Conservation (phyloP, 768 basidiomycete species). For the Kwoniella sp. region DNA sequence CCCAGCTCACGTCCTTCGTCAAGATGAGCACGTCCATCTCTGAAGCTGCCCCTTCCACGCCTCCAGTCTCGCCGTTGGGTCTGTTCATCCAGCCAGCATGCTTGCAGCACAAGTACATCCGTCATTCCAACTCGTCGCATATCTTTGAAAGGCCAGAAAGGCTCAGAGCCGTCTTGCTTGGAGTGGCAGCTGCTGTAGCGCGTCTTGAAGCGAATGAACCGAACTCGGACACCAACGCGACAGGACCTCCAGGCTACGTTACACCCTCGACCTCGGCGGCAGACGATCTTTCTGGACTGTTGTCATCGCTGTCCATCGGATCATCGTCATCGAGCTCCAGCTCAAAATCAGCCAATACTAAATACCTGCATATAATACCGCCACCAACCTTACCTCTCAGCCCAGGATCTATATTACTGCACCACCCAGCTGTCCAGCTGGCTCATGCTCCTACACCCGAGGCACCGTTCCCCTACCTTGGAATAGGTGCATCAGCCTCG, state of each 20-base stretch:
- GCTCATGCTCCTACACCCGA: constrained; percentile 45
- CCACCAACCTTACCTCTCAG: constrained; percentile 24
- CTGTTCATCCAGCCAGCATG: constrained; percentile 57
- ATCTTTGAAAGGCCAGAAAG: constrained; percentile 92
- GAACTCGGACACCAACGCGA: background rate
- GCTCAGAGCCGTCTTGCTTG: constrained; percentile 77
- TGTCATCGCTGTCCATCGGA: constrained; percentile 29
- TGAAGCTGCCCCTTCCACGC: background rate
- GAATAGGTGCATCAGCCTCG: constrained; percentile 7
- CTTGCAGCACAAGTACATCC: constrained; percentile 64
- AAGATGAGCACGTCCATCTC: constrained; percentile 13
- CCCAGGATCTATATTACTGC: constrained; percentile 45
- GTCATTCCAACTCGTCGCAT: constrained; percentile 70
- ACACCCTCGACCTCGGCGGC: constrained; percentile 8
- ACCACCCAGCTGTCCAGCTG: constrained; percentile 47
- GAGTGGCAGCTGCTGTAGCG: constrained; percentile 76
- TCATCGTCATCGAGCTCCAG: constrained; percentile 22
- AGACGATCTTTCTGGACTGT: constrained; percentile 41
- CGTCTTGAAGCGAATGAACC: constrained; percentile 63
- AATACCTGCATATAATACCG: constrained; percentile 32
- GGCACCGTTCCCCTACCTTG: constrained; percentile 34
- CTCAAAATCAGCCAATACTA: background rate
- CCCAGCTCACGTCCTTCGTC: background rate
- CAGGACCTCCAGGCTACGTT: constrained; percentile 2
- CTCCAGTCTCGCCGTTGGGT: constrained; percentile 31